Evolutionary conservation across 2,329 filamentous ascomycete species (phyloP).

Genomic region (Nectriaceae sp.): DNA sequence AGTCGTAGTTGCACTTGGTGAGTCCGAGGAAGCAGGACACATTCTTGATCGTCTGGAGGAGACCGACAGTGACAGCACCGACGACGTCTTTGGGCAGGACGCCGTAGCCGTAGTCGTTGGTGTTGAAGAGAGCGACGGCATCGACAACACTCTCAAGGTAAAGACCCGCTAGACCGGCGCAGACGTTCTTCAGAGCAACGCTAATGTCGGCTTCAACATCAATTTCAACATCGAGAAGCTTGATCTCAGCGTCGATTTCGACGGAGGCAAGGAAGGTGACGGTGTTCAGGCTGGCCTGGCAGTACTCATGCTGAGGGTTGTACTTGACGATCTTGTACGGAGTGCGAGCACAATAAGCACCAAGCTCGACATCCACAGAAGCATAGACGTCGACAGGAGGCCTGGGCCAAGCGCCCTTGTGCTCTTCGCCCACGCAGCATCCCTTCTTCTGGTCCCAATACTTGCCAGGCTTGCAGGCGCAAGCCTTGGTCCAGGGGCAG

Average conservation of each 20-base stretch:
- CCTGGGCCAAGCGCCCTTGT: constrained; percentile 37
- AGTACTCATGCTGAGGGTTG: constrained; percentile 36
- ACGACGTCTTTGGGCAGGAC: constrained; percentile 28
- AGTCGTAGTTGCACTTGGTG: constrained; percentile 37
- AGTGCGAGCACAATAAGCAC: constrained; percentile 35
- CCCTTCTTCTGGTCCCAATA: constrained; percentile 34
- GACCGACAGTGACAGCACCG: constrained; percentile 25
- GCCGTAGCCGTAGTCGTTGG: constrained; percentile 33
- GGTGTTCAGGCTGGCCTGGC: constrained; percentile 35
- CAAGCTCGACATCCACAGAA: constrained; percentile 30
- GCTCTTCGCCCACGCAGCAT: constrained; percentile 29
- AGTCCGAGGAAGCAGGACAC: constrained; percentile 34
- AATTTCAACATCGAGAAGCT: constrained; percentile 23
- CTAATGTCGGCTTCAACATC: constrained; percentile 29
- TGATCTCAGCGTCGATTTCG: constrained; percentile 28
- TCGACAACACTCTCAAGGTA: constrained; percentile 33
- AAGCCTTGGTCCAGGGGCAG: constrained; percentile 42
- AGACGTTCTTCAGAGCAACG: constrained; percentile 33
- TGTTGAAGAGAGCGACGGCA: constrained; percentile 41
- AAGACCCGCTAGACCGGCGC: constrained; percentile 34
- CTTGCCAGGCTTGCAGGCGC: constrained; percentile 46
- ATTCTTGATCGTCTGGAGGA: constrained; percentile 25
- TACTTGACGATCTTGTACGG: constrained; percentile 39
- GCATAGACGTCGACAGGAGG: constrained; percentile 28
- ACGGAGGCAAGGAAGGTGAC: constrained; percentile 37